Base-by-base conservation (phyloP, 805 yeast species). In the Kuraishia molischiana region DNA sequence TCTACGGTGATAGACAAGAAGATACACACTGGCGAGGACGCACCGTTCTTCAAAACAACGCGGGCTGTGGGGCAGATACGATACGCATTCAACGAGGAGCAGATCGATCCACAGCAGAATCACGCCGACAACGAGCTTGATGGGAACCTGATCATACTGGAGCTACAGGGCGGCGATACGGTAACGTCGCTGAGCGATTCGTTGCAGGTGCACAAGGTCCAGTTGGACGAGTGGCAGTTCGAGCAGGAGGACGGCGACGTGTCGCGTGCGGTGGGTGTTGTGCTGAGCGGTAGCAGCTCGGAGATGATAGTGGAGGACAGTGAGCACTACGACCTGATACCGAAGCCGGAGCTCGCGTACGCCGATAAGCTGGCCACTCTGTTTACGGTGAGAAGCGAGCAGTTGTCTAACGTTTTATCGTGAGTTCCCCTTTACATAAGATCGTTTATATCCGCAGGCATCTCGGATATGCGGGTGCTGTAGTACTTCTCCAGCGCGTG, bases 401-500 rank as follows among this genome's bases (percentile, higher is more conserved):
- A 52, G 30, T 34, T 49, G n/a, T n/a, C n/a, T 21, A 33, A 14
- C 20, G 17, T 14, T 15, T 9, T 36, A n/a, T n/a, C 4, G 15
- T 8, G 4, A 29, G 17, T 14, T n/a, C 4, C 19, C 11, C 33
- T 22, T 34, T 17, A 36, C 22, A 36, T 9, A 20, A 51, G 8
- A 53, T 46, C 44, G 34, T 17, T 39, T 19, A 79, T 60, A 54
- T 72, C 72, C 48, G 77, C 83, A 40, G 98, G 98, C 90, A 92
- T 85, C 64, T 90, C 95, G 49, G 77, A 85, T 46, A 90, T 86
- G 66, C 81, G 84, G 38, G 94, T 86, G 51, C 82, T 74, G 72
- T 90, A 90, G 69, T 79, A 85, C 60, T 71, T 80, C 69, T 90
- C 97, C 47, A 92, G 78, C 60, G 84, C 95, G 58, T 82, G 78